These are phyloP conservation scores for Plasmodium cynomolgi DNA, from an alignment of 169 alveolate genomes.

Conservation along the genomic window DNA sequence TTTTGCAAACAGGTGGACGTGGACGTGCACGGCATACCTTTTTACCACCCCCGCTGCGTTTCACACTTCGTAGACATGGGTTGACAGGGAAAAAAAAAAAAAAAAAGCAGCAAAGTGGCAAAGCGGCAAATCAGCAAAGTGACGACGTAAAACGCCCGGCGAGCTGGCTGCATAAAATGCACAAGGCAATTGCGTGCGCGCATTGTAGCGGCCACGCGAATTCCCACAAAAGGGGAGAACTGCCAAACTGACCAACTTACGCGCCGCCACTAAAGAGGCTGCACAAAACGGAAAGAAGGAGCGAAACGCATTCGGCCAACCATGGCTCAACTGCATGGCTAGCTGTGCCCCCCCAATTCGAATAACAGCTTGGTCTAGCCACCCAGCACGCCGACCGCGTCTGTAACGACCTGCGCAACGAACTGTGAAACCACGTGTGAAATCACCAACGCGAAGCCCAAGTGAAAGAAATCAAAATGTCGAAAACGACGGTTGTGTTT, in stretches of 20 bases:
- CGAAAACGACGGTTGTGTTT: conserved; percentile 64
- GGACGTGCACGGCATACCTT: not conserved
- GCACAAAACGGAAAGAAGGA: too few relatives aligned
- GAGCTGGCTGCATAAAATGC: too few relatives aligned
- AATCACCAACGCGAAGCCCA: too few relatives aligned
- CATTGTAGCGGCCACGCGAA: too few relatives aligned
- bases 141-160: not conserved
- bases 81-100: not conserved
- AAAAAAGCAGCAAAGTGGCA: not conserved
- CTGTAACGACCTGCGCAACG: too few relatives aligned
- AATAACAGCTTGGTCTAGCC: not conserved
- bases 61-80: not conserved
- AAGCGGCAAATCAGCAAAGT: not conserved
- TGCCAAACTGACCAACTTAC: too few relatives aligned
- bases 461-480: conserved; percentile 34
- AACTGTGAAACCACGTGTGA: not conserved
- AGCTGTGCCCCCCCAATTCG: not conserved
- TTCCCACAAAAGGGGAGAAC: too few relatives aligned
- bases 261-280: too few relatives aligned
- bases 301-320: too few relatives aligned
- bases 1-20: not conserved
- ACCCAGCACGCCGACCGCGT: not conserved
- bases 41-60: not conserved
- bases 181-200: not conserved
- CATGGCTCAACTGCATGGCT: too few relatives aligned